Conservation (phyloP, 768 basidiomycete species). For the Agrocybe praecox region DNA sequence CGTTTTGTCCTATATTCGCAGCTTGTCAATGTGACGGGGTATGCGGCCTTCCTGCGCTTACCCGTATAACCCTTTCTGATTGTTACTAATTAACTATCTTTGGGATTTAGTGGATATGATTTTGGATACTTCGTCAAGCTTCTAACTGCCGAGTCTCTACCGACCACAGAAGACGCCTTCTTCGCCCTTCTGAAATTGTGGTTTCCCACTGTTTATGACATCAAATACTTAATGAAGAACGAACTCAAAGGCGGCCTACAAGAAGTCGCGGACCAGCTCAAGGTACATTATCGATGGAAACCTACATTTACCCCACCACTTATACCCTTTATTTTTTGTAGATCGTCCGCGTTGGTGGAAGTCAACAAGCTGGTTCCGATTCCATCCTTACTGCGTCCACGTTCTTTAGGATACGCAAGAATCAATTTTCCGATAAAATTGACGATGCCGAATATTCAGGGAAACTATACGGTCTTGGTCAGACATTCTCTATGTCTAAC, state of each 20-base stretch:
- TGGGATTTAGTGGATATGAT: conserved; percentile 82
- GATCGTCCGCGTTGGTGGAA: conserved; percentile 87
- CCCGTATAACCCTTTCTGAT: not conserved
- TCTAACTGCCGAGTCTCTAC: conserved; percentile 82
- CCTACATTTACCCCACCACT: not conserved
- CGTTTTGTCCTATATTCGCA: too few relatives aligned
- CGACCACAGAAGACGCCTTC: conserved; percentile 87
- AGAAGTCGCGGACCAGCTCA: conserved; percentile 94
- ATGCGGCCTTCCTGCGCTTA: too few relatives aligned
- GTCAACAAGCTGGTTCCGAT: conserved; percentile 98
- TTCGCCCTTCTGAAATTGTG: conserved; percentile 85
- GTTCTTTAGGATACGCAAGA: conserved; percentile 94
- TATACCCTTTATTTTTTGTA: conserved; percentile 28
- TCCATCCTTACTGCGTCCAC: conserved; percentile 90
- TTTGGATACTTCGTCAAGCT: conserved; percentile 98
- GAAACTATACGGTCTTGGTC: conserved; percentile 82
- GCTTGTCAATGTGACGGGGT: too few relatives aligned
- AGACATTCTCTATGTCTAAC: conserved; percentile 71
- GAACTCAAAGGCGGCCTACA: conserved; percentile 88
- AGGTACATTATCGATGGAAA: conserved; percentile 53
- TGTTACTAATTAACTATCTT: not conserved
- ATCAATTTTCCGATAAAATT: conserved; percentile 89
- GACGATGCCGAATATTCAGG: conserved; percentile 84
- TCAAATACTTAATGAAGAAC: conserved; percentile 96
- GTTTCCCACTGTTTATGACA: conserved; percentile 97